Percentiles rank a stretch among this genome's conserved stretches.
These are phyloP conservation scores for Clavariopsis aquatica DNA, from an alignment of 495 filamentous ascomycete species.

Conservation along the genomic window DNA sequence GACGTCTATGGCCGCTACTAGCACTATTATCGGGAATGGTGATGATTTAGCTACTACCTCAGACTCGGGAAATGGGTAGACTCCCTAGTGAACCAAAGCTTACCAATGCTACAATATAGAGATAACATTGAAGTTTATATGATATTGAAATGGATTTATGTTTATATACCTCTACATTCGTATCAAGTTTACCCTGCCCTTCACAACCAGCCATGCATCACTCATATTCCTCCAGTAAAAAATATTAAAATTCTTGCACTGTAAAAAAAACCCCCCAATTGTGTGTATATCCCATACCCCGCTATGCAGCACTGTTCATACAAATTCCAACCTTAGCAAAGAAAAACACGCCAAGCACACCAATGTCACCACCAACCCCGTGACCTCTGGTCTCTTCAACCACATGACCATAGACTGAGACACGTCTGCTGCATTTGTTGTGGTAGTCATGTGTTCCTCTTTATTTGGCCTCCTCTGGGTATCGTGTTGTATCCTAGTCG, in stretches of 20 bases:
- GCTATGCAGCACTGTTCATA: neutral
- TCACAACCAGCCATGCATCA: no score
- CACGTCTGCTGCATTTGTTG: neutral
- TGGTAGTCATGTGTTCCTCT: neutral
- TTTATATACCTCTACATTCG: no score
- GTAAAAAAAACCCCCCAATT: neutral
- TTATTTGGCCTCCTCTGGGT: constrained; percentile 5
- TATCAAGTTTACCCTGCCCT: no score
- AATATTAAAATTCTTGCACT: no score
- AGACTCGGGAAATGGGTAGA: no score
- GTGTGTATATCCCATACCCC: neutral
- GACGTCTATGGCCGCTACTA: constrained; percentile 21
- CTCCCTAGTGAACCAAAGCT: no score
- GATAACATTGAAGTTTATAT: no score
- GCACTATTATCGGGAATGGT: neutral
- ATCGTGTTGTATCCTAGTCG: constrained; percentile 1
- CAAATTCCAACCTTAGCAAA: constrained; percentile 16
- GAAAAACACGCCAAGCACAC: constrained; percentile 27
- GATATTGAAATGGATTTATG: no score
- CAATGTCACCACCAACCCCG: constrained; percentile 21
- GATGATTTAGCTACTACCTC: neutral
- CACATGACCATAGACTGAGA: constrained; percentile 16
- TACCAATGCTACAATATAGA: no score
- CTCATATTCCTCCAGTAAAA: no score
- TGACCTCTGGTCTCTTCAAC: constrained; percentile 28